These are phyloP conservation scores for Lepidium africanum DNA, from an alignment of 345 rosid genomes.

Conservation along the genomic window DNA sequence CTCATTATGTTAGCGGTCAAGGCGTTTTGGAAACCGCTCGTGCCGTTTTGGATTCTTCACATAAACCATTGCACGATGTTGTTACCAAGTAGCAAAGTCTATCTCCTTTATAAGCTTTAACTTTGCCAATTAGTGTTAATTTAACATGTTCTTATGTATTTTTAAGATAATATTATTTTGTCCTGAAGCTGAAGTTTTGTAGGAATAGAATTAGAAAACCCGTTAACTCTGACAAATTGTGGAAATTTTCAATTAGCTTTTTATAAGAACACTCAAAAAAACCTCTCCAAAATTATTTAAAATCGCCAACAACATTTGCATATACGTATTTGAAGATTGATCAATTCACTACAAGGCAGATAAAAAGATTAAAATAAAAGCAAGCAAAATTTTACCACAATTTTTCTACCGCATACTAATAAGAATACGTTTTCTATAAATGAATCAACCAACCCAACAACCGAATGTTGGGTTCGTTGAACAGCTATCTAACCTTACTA, in stretches of 20 bases:
- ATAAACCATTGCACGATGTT: neutral
- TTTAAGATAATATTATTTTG: no score
- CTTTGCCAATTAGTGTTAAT: neutral
- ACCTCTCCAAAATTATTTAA: no score
- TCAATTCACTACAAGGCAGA: neutral
- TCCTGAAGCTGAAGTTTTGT: no score
- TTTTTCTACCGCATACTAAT: neutral
- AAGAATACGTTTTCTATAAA: neutral
- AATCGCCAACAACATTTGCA: no score
- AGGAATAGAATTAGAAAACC: no score
- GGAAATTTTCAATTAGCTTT: no score
- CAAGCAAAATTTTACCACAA: neutral
- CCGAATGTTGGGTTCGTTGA: neutral
- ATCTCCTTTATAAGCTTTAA: neutral
- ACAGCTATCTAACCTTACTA: neutral
- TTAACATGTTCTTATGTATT: no score
- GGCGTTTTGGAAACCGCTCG: constrained; percentile 64
- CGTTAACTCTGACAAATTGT: no score
- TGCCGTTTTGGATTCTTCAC: constrained; percentile 40
- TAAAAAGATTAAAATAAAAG: neutral
- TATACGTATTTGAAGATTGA: neutral
- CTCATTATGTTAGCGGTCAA: constrained; percentile 68
- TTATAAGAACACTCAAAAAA: no score
- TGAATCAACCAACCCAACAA: neutral
- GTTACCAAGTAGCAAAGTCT: neutral